phyloP scores from a whole-genome alignment of 1,139 yeast species.

The Taiozyma sp. region DNA sequence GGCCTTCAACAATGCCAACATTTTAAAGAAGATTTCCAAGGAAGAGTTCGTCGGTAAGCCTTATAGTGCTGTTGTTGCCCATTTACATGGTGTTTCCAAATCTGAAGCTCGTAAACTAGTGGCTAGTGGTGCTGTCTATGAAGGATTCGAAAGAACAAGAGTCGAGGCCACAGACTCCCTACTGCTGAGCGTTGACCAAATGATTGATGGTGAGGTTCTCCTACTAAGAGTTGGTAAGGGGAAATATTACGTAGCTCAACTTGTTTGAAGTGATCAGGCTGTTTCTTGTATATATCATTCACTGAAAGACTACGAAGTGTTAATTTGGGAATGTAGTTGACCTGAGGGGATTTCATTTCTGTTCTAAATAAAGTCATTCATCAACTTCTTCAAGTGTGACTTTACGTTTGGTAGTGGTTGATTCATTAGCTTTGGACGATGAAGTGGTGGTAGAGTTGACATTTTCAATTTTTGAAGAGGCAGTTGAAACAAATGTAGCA shows the following conservation, averaged over 20 bases:
- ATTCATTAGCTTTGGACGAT: constrained; percentile 3
- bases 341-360: neutral
- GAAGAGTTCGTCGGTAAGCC: constrained; percentile 32
- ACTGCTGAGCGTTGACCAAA: constrained; percentile 40
- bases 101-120: constrained; percentile 60
- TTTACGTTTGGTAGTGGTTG: constrained; percentile 21
- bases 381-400: constrained; percentile 45
- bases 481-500: neutral
- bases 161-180: constrained; percentile 47
- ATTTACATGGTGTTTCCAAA: constrained; percentile 38
- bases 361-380: constrained; percentile 26
- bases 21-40: constrained; percentile 39
- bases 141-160: constrained; percentile 60
- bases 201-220: constrained; percentile 56
- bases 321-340: neutral
- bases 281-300: constrained; percentile 1
- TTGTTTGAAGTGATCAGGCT: constrained; percentile 20
- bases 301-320: neutral
- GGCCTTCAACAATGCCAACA: constrained; percentile 58
- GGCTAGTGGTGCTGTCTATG: constrained; percentile 65
- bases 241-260: constrained; percentile 50
- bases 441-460: constrained; percentile 7
- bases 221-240: constrained; percentile 75
- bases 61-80: constrained; percentile 31
- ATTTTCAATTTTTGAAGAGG: constrained; percentile 6